Evolutionary conservation across 2,329 filamentous ascomycete species (phyloP), one percentile per base, ranked within the genome.

Genomic region (Cytospora leucostoma): DNA sequence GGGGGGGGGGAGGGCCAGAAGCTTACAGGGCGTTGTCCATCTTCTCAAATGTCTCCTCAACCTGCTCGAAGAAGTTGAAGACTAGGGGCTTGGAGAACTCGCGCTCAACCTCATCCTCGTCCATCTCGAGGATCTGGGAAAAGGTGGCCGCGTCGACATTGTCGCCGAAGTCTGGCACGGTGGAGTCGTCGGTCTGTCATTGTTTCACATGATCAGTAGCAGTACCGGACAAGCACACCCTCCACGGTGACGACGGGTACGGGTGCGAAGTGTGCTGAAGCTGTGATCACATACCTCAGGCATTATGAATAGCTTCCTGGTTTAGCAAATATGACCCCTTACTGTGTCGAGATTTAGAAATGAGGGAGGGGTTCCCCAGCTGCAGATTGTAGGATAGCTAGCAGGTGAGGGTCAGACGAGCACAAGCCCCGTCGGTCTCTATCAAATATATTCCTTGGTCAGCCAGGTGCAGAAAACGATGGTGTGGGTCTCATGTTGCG

Each of bases 71-170:
- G 80, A 97, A 99, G 66, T 92, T 92, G 73, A 87, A 89, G 56
- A 98, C 93, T 68, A 99, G 93, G 65, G 90, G 89, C 71, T 83
- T 86, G 78, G 91, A 96, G 82, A 98, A 98, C 56, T 97, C 92
- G 70, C 88, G 84, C 67, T 94, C 90, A 12, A 88, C 86, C 69
- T 91, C 89, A 68, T 91, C 90, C 68, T 98, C 95, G 75, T 99
- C 95, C 94, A 99, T 97, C 77, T 98, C 95, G 67, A 98, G 86
- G 74, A 99, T 98, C 81, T 98, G 95, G 71, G 89, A 88, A 72
- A 99, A 99, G 62, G 93, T 96, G 61, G 77, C 75, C 66, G 82
- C 79, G 75, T 98, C 94, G 77, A 99, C 88, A 73, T 83, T 83
- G 68, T 95, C 90, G 65, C 86, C 88, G 68, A 92, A 85, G 65